Percentiles rank a stretch among this genome's conserved stretches.
phyloP scores from a whole-genome alignment of 805 yeast species.

The Clavispora phyllophila region DNA sequence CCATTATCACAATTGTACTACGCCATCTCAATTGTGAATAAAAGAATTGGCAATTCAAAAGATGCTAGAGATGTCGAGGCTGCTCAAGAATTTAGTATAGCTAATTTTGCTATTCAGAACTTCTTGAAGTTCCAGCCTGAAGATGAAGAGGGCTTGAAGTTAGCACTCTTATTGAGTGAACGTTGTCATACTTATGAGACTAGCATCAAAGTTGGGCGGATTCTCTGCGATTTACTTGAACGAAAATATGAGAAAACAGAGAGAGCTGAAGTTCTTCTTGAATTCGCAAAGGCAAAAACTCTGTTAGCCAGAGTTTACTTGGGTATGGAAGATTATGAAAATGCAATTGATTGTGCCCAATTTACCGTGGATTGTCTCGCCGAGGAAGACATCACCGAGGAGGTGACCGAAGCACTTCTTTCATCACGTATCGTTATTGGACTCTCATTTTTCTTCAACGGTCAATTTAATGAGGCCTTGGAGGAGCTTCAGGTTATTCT shows the following conservation, averaged over 20 bases:
- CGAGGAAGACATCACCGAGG: slow-evolving; percentile 25
- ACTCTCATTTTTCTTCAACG: slow-evolving; percentile 57
- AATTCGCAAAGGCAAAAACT: slow-evolving; percentile 56
- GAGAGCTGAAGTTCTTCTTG: slow-evolving; percentile 38
- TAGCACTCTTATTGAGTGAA: slow-evolving; percentile 58
- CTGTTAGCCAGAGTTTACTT: slow-evolving; percentile 69
- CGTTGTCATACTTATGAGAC: slow-evolving; percentile 57
- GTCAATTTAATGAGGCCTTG: slow-evolving; percentile 60
- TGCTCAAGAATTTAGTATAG: slow-evolving; percentile 61
- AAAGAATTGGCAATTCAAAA: slow-evolving; percentile 36
- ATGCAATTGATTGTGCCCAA: slow-evolving; percentile 59
- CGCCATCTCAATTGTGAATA: slow-evolving; percentile 53
- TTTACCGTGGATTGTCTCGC: slow-evolving; percentile 47
- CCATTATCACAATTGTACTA: slow-evolving; percentile 67
- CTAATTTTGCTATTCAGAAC: slow-evolving; percentile 60
- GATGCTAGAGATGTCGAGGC: slow-evolving; percentile 53
- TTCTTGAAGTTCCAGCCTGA: slow-evolving; percentile 59
- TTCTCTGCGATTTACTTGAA: slow-evolving; percentile 49
- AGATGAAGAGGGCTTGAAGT: slow-evolving; percentile 52
- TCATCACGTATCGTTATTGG: slow-evolving; percentile 74
- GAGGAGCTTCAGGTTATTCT: slow-evolving; percentile 64
- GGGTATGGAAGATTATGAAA: slow-evolving; percentile 50
- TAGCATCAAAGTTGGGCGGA: slow-evolving; percentile 46
- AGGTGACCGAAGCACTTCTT: slow-evolving; percentile 28
- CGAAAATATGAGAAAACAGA: slow-evolving; percentile 52